These are phyloP conservation scores for Schizonepeta tenuifolia DNA, from an alignment of 257 asterid genomes.

Conservation along the genomic window DNA sequence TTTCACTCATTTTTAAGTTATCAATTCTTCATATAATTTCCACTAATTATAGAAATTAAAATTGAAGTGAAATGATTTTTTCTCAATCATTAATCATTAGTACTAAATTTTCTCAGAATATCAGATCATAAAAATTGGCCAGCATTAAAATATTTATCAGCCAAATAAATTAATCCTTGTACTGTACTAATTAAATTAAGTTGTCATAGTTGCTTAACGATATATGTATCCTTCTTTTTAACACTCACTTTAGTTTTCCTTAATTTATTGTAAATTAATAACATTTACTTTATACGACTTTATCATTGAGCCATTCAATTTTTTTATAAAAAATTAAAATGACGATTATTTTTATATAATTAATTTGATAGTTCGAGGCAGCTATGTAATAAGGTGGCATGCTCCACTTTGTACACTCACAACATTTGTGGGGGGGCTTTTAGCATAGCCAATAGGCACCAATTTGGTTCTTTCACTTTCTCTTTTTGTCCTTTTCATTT, in stretches of 20 bases:
- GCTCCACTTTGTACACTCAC: constrained; percentile 60
- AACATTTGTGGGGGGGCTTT: constrained; percentile 30
- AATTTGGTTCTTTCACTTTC: constrained; percentile 34
- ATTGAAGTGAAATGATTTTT: no score
- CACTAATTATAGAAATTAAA: no score
- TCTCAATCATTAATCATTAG: no score
- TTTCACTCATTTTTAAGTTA: no score
- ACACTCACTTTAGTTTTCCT: constrained; percentile 19
- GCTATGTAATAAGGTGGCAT: constrained; percentile 61
- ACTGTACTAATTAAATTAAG: background rate
- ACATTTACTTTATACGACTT: constrained; percentile 34
- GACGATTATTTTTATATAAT: constrained; percentile 18
- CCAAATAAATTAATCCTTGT: background rate
- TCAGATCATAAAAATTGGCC: no score
- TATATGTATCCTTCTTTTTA: background rate
- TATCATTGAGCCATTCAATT: constrained; percentile 38
- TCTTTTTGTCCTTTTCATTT: constrained; percentile 46
- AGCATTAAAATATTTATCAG: no score
- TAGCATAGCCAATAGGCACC: constrained; percentile 33
- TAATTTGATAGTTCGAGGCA: constrained; percentile 41
- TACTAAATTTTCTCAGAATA: no score
- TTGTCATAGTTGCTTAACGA: constrained; percentile 21
- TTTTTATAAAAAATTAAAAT: constrained; percentile 14
- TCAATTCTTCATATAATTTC: no score
- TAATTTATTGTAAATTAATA: constrained; percentile 16